Evolutionary conservation across 805 yeast genomes (phyloP).

Genomic region (Candida nonsorbophila): DNA sequence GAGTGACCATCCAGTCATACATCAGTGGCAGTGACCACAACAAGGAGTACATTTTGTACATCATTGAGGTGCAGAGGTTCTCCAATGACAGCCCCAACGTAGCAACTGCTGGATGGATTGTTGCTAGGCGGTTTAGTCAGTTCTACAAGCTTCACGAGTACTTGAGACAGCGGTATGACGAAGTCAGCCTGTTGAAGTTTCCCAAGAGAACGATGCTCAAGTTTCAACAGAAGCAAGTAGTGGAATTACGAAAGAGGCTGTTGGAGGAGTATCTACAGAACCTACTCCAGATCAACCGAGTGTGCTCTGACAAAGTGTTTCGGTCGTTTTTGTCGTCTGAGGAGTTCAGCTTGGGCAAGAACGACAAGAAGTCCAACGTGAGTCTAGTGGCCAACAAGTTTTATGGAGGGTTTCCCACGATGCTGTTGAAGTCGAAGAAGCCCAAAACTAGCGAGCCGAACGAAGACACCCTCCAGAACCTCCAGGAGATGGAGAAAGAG

Average conservation of each 20-base stretch:
- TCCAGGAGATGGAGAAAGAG: slow-evolving; percentile 50
- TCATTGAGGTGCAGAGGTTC: slow-evolving; percentile 66
- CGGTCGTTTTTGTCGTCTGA: slow-evolving; percentile 77
- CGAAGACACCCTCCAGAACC: slow-evolving; percentile 19
- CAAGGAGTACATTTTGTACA: slow-evolving; percentile 61
- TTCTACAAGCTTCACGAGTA: slow-evolving; percentile 68
- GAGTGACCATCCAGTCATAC: slow-evolving; percentile 47
- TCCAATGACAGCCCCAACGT: slow-evolving; percentile 34
- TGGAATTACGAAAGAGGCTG: slow-evolving; percentile 57
- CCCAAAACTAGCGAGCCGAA: slow-evolving; percentile 3
- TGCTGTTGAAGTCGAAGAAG: slow-evolving; percentile 4
- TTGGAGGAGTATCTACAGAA: slow-evolving; percentile 59
- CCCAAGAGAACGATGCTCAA: slow-evolving; percentile 64
- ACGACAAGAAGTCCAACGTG: slow-evolving; percentile 16
- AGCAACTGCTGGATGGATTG: slow-evolving; percentile 75
- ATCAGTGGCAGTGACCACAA: slow-evolving; percentile 49
- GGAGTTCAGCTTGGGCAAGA: slow-evolving; percentile 37
- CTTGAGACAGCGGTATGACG: slow-evolving; percentile 47
- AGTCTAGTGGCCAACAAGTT: slow-evolving; percentile 30
- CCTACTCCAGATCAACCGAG: slow-evolving; percentile 56
- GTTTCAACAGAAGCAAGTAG: slow-evolving; percentile 58
- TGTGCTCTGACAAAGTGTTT: slow-evolving; percentile 69
- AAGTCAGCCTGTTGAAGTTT: slow-evolving; percentile 44
- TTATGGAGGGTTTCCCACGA: slow-evolving; percentile 22
- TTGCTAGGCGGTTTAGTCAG: slow-evolving; percentile 86